A percentile compares a stretch with the other conserved stretches of the same genome.
phyloP scores from a whole-genome alignment of 2,329 filamentous ascomycete genomes.

The Trichoderma gracile region DNA sequence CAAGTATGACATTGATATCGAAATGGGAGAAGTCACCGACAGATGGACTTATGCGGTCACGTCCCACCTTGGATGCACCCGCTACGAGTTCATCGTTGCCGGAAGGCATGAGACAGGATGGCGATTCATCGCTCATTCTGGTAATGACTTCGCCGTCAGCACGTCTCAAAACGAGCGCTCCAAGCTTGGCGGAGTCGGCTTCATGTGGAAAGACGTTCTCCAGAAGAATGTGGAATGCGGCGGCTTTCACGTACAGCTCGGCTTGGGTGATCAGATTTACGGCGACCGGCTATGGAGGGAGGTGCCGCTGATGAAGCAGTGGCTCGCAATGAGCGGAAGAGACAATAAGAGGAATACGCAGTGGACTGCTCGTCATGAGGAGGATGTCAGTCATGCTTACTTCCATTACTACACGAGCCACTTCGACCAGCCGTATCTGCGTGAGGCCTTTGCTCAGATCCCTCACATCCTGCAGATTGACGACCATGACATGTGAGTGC shows the following conservation, averaged over 20 bases:
- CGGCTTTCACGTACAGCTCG: slow-evolving; percentile 92
- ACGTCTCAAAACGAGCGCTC: slow-evolving; percentile 84
- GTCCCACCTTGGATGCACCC: slow-evolving; percentile 93
- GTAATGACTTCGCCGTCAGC: slow-evolving; percentile 89
- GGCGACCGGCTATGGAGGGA: slow-evolving; percentile 96
- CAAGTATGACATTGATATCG: slow-evolving; percentile 86
- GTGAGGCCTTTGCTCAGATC: slow-evolving; percentile 96
- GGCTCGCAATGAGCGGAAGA: slow-evolving; percentile 89
- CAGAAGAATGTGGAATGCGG: slow-evolving; percentile 97
- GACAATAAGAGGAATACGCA: slow-evolving; percentile 86
- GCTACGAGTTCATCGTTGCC: slow-evolving; percentile 95
- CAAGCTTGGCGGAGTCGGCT: slow-evolving; percentile 82
- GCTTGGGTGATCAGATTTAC: slow-evolving; percentile 91
- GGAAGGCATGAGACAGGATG: slow-evolving; percentile 87
- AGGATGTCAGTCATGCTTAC: slow-evolving; percentile 93
- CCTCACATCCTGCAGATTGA: slow-evolving; percentile 91
- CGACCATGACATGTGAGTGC: slow-evolving; percentile 93
- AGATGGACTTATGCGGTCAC: slow-evolving; percentile 99
- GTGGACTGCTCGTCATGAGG: slow-evolving; percentile 93
- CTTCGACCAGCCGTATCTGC: slow-evolving; percentile 92
- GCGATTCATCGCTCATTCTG: slow-evolving; percentile 94
- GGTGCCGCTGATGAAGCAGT: slow-evolving; percentile 88
- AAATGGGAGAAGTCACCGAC: slow-evolving; percentile 81
- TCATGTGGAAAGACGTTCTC: slow-evolving; percentile 99
- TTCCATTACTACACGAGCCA: slow-evolving; percentile 99